Evolutionary conservation across 179 eudicot species (phyloP).

Genomic region (Vitellaria paradoxa): DNA sequence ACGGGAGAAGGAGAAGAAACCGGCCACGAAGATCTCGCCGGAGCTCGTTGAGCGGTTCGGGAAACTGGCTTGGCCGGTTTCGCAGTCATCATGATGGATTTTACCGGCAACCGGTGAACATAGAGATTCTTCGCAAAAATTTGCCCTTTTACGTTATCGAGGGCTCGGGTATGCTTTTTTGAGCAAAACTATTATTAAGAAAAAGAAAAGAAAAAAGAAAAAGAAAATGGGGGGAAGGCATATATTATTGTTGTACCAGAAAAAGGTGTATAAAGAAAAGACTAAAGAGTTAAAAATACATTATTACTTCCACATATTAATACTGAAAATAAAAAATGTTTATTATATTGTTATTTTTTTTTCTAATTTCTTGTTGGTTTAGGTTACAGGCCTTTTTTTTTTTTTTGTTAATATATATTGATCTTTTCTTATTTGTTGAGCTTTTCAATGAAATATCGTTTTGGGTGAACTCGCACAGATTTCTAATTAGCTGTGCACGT

Average conservation of each 20-base stretch:
- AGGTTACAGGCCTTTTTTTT: neutral
- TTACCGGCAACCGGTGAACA: constrained; percentile 18
- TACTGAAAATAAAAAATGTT: too few species aligned
- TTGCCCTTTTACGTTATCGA: constrained; percentile 9
- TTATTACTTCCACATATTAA: neutral
- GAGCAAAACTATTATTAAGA: neutral
- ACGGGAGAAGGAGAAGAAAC: constrained; percentile 49
- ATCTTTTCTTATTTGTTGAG: neutral
- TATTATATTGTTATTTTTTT: too few species aligned
- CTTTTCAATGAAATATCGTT: neutral
- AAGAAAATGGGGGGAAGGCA: too few species aligned
- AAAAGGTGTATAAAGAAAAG: constrained; percentile 5
- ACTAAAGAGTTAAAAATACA: neutral
- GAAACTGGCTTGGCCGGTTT: constrained; percentile 73
- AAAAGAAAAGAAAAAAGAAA: neutral
- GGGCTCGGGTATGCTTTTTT: constrained; percentile 17
- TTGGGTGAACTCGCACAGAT: constrained; percentile 23
- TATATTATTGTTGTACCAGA: constrained; percentile 3
- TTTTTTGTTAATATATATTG: neutral
- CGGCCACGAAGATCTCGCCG: constrained; percentile 63
- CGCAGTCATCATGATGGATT: constrained; percentile 18
- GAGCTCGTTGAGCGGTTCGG: constrained; percentile 66
- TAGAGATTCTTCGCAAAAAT: constrained; percentile 20
- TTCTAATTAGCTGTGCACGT: constrained; percentile 24
- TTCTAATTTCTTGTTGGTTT: neutral